A percentile compares a stretch with the other conserved stretches of the same genome.
phyloP scores from a whole-genome alignment of 2,329 filamentous ascomycete species.

The Fusarium solani-melongenae region DNA sequence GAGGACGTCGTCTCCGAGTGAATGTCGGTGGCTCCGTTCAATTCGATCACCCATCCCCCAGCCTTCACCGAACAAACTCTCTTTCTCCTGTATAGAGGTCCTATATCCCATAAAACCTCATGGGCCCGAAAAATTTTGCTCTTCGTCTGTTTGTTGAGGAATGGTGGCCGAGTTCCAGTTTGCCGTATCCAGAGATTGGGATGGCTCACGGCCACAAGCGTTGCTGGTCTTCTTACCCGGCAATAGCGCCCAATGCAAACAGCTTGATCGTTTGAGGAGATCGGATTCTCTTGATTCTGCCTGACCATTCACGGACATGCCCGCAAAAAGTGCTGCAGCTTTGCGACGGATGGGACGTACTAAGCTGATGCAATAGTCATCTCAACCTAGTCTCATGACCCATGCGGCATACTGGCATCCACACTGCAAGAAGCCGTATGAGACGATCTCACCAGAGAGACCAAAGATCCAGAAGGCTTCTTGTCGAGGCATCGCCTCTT shows the following conservation, averaged over 20 bases:
- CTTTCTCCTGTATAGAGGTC: neutral
- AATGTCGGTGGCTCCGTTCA: neutral
- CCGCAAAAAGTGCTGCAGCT: neutral
- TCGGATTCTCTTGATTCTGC: neutral
- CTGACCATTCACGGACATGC: neutral
- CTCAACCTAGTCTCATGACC: neutral
- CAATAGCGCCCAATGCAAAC: neutral
- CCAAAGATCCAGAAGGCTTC: neutral
- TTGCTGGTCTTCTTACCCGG: too few species aligned
- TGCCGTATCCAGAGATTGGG: neutral
- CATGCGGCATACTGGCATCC: neutral
- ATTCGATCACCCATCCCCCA: neutral
- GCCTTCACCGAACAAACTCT: neutral
- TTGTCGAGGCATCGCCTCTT: neutral
- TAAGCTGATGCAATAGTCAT: neutral
- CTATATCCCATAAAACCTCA: neutral
- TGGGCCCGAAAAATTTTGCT: rapidly evolving
- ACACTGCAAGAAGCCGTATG: neutral
- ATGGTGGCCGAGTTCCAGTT: neutral
- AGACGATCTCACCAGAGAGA: neutral
- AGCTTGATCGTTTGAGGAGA: neutral
- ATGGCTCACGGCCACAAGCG: neutral
- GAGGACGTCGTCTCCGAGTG: too few species aligned
- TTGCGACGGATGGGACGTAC: neutral
- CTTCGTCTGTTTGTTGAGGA: neutral